Percentiles rank a stretch among this genome's conserved stretches.
Conservation (phyloP, 768 basidiomycete species). For the Trametes gibbosa region DNA sequence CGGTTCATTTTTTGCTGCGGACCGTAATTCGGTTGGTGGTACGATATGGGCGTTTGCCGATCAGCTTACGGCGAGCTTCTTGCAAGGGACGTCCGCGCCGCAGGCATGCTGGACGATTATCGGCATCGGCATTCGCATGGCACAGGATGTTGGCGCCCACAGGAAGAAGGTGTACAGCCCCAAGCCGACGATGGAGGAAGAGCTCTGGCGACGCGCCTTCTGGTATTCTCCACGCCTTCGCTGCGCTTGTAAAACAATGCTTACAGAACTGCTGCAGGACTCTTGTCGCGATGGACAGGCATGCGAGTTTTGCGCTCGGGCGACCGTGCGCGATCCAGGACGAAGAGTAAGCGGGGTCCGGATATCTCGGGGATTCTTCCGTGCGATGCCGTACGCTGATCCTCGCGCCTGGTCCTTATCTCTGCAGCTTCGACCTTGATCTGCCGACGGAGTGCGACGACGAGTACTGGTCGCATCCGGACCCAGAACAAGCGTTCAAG, state of each 20-base stretch:
- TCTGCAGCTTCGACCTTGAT: conserved; percentile 66
- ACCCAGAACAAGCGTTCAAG: conserved; percentile 55
- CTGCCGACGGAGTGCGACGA: conserved; percentile 80
- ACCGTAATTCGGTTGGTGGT: conserved; percentile 17
- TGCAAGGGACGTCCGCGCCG: conserved; percentile 44
- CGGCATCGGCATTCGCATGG: conserved; percentile 64
- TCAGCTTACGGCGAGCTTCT: conserved; percentile 37
- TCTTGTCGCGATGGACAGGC: conserved; percentile 46
- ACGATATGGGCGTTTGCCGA: conserved; percentile 22
- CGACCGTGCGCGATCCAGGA: conserved; percentile 73
- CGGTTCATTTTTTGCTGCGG: not conserved
- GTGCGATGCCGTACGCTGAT: not conserved
- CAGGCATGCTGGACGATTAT: conserved; percentile 56
- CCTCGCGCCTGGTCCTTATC: no score
- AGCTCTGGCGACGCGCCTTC: conserved; percentile 72
- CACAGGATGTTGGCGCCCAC: conserved; percentile 78
- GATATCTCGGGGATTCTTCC: not conserved
- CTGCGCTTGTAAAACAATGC: not conserved
- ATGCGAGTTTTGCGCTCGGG: conserved; percentile 51
- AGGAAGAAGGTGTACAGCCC: conserved; percentile 42
- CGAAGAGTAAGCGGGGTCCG: conserved; percentile 53
- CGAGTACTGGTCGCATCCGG: conserved; percentile 67
- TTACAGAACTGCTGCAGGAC: conserved; percentile 36
- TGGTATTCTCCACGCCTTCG: conserved; percentile 38
- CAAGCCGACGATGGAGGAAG: conserved; percentile 52